Conservation (phyloP, 2,329 filamentous ascomycete genomes). For the Plenodomus lindquistii region DNA sequence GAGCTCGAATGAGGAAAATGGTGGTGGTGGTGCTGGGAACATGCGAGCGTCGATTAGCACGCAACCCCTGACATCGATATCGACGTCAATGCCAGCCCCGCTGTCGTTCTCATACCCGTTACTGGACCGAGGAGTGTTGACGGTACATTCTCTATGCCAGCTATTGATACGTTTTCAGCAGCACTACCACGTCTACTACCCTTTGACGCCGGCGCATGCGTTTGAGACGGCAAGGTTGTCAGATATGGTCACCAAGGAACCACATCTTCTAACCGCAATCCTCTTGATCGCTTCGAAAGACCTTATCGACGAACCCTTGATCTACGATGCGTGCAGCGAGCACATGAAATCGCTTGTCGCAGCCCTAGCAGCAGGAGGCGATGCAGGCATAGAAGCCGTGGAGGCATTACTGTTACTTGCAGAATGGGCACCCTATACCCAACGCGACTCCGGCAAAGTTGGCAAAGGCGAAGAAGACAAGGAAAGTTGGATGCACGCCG, state of each 20-base stretch:
- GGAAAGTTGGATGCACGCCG: slow-evolving; percentile 77
- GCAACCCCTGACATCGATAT: not conserved
- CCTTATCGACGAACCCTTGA: slow-evolving; percentile 63
- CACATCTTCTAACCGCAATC: slow-evolving; percentile 70
- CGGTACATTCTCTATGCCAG: slow-evolving; percentile 54
- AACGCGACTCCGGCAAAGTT: slow-evolving; percentile 64
- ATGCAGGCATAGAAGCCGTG: slow-evolving; percentile 70
- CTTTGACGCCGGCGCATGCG: slow-evolving; percentile 65
- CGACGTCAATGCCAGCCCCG: slow-evolving; percentile 17
- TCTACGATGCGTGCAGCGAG: slow-evolving; percentile 68
- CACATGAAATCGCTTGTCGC: slow-evolving; percentile 73
- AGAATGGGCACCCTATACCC: slow-evolving; percentile 72
- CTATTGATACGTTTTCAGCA: slow-evolving; percentile 64
- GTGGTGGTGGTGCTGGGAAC: slow-evolving; percentile 8
- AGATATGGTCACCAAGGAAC: slow-evolving; percentile 63
- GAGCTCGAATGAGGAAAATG: slow-evolving; percentile 36
- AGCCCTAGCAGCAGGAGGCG: slow-evolving; percentile 66
- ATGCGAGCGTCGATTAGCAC: slow-evolving; percentile 14
- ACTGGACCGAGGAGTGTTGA: slow-evolving; percentile 47
- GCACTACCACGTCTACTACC: slow-evolving; percentile 71
- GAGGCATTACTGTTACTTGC: slow-evolving; percentile 71
- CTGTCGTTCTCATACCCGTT: slow-evolving; percentile 50
- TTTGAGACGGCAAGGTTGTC: slow-evolving; percentile 59
- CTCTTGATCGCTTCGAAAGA: slow-evolving; percentile 74
- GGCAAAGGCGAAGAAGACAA: slow-evolving; percentile 74